These are phyloP conservation scores for Cyclotella atomus DNA, from an alignment of 108 stramenopile genomes.

Conservation along the genomic window DNA sequence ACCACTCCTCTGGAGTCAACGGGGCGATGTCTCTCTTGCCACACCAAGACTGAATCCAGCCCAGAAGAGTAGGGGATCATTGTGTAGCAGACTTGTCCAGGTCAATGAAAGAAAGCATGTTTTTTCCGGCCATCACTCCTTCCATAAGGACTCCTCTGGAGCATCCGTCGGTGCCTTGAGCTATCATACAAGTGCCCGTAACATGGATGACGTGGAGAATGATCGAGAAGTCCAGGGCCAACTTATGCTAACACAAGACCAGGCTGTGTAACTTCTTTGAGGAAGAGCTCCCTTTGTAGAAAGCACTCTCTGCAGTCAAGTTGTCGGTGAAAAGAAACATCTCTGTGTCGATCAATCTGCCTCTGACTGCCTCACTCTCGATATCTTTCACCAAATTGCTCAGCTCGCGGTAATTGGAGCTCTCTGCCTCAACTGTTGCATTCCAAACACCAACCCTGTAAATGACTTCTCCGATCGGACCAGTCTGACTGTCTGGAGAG, in stretches of 20 bases:
- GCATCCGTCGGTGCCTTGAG: slow-evolving; percentile 30
- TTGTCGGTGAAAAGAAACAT: slow-evolving; percentile 62
- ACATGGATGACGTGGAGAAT: slow-evolving; percentile 26
- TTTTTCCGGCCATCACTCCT: slow-evolving; percentile 23
- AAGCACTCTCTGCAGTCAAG: slow-evolving; percentile 39
- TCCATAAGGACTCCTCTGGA: slow-evolving; percentile 17
- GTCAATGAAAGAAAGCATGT: slow-evolving; percentile 9
- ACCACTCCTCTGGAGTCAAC: slow-evolving; percentile 21
- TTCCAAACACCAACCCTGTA: slow-evolving; percentile 6
- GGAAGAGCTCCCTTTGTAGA: slow-evolving; percentile 27
- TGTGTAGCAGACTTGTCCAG: slow-evolving; percentile 20
- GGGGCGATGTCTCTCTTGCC: neutral
- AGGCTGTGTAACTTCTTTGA: slow-evolving; percentile 18
- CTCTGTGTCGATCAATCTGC: slow-evolving; percentile 25
- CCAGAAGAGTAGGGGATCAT: slow-evolving; percentile 19
- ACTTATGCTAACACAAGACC: neutral
- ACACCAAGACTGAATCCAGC: slow-evolving; percentile 15
- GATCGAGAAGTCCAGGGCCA: neutral
- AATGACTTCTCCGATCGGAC: neutral
- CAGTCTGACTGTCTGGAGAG: neutral
- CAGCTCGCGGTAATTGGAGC: slow-evolving; percentile 10
- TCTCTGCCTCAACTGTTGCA: neutral
- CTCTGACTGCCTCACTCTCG: slow-evolving; percentile 6
- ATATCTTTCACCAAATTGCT: slow-evolving; percentile 22
- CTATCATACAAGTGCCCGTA: slow-evolving; percentile 33